phyloP scores from a whole-genome alignment of 2,329 filamentous ascomycete genomes.

The Scortechinia acanthostroma region DNA sequence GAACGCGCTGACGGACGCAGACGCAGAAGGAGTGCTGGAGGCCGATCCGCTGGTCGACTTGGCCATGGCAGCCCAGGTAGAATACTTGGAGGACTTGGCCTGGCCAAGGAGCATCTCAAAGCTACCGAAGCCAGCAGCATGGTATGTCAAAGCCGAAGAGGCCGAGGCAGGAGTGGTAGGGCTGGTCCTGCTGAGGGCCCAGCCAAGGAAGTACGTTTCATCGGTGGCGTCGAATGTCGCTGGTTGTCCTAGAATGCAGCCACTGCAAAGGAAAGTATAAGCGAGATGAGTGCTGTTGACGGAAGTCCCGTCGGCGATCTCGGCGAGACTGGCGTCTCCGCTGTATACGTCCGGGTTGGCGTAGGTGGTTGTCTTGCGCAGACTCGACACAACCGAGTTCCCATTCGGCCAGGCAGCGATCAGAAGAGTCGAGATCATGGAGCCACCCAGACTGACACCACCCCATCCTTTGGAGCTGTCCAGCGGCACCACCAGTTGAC shows the following conservation, averaged over 20 bases:
- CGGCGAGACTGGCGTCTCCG: constrained; percentile 25
- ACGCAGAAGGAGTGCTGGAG: background rate
- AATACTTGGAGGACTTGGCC: constrained; percentile 20
- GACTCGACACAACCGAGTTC: constrained; percentile 22
- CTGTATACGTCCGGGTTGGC: constrained; percentile 35
- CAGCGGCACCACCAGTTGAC: constrained; percentile 36
- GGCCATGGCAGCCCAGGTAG: background rate
- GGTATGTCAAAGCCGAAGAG: constrained; percentile 24
- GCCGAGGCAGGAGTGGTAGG: constrained; percentile 19
- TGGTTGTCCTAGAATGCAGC: constrained; percentile 26
- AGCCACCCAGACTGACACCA: constrained; percentile 34
- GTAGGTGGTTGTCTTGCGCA: constrained; percentile 27
- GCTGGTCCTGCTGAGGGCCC: constrained; percentile 23
- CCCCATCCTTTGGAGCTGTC: constrained; percentile 34
- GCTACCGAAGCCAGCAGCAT: constrained; percentile 27
- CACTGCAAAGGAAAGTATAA: constrained; percentile 43
- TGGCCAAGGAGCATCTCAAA: constrained; percentile 19
- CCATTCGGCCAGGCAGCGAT: constrained; percentile 39
- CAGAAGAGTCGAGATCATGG: constrained; percentile 37
- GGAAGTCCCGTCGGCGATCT: constrained; percentile 41
- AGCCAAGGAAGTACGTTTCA: constrained; percentile 22
- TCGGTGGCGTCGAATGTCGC: constrained; percentile 16
- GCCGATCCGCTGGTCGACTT: too few species aligned
- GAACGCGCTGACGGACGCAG: background rate
- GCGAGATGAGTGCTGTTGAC: constrained; percentile 42